Conservation (phyloP, 352 stramenopile species). For the Pythium dissimile region DNA sequence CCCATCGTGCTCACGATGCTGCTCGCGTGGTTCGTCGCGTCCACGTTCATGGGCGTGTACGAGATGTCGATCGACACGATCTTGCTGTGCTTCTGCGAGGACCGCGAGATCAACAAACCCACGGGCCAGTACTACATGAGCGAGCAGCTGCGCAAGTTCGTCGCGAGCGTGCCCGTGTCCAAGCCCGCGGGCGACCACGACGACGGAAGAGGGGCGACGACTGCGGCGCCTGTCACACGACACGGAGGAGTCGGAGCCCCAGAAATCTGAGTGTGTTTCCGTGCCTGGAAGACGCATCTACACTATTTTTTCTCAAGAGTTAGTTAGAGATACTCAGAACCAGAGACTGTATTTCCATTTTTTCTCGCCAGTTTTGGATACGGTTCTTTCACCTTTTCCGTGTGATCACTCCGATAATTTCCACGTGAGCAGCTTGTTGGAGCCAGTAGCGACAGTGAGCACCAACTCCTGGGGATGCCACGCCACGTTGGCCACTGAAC, state of each 20-base stretch:
- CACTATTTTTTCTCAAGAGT: too few species aligned
- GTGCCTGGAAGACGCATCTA: too few species aligned
- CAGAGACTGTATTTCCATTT: constrained; percentile 3
- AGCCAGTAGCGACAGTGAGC: background rate
- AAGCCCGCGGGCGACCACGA: constrained; percentile 12
- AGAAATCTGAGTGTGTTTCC: constrained; percentile 8
- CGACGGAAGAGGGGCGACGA: background rate
- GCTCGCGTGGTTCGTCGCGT: constrained; percentile 87
- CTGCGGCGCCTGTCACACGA: background rate
- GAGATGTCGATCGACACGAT: constrained; percentile 94
- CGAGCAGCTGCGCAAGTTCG: constrained; percentile 63
- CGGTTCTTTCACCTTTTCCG: background rate
- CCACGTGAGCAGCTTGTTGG: constrained; percentile 2
- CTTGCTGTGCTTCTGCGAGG: constrained; percentile 96
- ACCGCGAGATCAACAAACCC: constrained; percentile 73
- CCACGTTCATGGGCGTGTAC: constrained; percentile 92
- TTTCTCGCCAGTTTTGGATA: too few species aligned
- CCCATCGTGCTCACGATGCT: constrained; percentile 80
- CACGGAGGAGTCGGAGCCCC: background rate
- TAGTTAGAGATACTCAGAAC: too few species aligned
- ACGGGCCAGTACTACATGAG: constrained; percentile 78
- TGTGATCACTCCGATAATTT: background rate
- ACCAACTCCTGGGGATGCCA: background rate
- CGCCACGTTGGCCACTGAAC: background rate
- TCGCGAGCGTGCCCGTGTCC: constrained; percentile 50